Conservation (phyloP, 495 filamentous ascomycete species). For the Lasiosphaeria ovina region DNA sequence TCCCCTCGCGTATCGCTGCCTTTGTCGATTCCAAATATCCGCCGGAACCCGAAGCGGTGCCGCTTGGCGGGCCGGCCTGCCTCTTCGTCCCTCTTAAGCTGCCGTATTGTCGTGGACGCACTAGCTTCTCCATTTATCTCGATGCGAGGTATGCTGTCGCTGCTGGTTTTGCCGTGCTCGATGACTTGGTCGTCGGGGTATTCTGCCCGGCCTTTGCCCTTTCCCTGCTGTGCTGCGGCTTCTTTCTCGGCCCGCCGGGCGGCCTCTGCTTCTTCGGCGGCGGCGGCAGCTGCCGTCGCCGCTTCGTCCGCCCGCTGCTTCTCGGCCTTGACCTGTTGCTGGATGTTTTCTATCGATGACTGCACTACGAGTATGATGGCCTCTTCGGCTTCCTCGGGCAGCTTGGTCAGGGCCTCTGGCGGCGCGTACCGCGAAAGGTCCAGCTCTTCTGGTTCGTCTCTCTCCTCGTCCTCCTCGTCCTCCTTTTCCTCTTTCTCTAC, state of each 20-base stretch:
- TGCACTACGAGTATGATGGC: constrained; percentile 29
- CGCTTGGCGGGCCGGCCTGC: not conserved
- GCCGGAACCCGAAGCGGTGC: constrained; percentile 13
- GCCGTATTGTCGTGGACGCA: not conserved
- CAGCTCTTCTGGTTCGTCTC: not conserved
- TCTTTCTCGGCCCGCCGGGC: constrained; percentile 15
- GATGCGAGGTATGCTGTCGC: not conserved
- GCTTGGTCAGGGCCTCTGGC: constrained; percentile 28
- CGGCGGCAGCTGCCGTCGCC: constrained; percentile 5
- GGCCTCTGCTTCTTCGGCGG: constrained; percentile 13
- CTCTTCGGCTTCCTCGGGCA: constrained; percentile 21
- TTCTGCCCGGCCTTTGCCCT: constrained; percentile 13
- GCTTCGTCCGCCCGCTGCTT: constrained; percentile 19
- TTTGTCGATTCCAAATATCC: constrained; percentile 11
- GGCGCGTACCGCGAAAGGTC: constrained; percentile 35
- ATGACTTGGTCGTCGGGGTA: not conserved
- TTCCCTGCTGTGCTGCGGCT: constrained; percentile 1
- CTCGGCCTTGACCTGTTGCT: constrained; percentile 30
- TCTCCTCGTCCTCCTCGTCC: not conserved
- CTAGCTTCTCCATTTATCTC: not conserved
- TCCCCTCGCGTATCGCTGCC: constrained; percentile 5
- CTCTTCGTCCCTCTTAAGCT: not conserved
- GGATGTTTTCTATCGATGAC: constrained; percentile 33
- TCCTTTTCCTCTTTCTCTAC: not conserved
- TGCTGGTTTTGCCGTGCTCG: not conserved